phyloP scores from a whole-genome alignment of 23 red algal genomes.

The Pyropia haitanensis region DNA sequence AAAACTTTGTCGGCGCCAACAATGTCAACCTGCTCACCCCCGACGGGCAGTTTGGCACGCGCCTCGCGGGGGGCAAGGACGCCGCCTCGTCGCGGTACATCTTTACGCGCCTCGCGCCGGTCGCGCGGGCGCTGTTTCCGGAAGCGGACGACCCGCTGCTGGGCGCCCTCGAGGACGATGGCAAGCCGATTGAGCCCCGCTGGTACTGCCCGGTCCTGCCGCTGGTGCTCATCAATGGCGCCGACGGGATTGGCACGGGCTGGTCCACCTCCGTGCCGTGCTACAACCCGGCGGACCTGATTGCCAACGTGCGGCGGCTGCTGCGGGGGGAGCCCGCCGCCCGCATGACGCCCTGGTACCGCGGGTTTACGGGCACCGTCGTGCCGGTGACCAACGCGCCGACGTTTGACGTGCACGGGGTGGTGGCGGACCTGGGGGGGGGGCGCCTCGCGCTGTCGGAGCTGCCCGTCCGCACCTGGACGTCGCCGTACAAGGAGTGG shows the following conservation, averaged over 20 bases:
- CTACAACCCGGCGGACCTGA: constrained; percentile 83
- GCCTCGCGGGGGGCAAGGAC: constrained; percentile 90
- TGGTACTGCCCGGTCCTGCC: constrained; percentile 91
- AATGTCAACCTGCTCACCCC: constrained; percentile 83
- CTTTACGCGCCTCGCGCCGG: constrained; percentile 77
- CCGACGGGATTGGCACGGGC: constrained; percentile 95
- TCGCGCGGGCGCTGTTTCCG: constrained; percentile 75
- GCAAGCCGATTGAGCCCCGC: constrained; percentile 60
- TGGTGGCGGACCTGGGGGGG: constrained; percentile 22
- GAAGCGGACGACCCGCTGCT: constrained; percentile 78
- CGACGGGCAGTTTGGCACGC: constrained; percentile 93
- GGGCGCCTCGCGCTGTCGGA: constrained; percentile 54
- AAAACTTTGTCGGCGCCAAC: constrained; percentile 92
- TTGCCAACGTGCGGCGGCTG: constrained; percentile 53
- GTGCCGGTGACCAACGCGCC: constrained; percentile 29
- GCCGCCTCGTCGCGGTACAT: constrained; percentile 93
- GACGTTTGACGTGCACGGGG: constrained; percentile 73
- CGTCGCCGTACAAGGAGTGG: constrained; percentile 96
- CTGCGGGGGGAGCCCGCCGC: constrained; percentile 28
- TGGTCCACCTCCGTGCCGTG: constrained; percentile 89
- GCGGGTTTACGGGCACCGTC: constrained; percentile 70
- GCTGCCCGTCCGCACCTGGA: constrained; percentile 83
- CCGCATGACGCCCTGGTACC: constrained; percentile 72
- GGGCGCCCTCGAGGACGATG: constrained; percentile 79
- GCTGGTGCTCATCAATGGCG: constrained; percentile 86